Percentiles rank a stretch among this genome's conserved stretches.
Conservation (phyloP, 306 rosid genomes). For the Sicyos baderoa region DNA sequence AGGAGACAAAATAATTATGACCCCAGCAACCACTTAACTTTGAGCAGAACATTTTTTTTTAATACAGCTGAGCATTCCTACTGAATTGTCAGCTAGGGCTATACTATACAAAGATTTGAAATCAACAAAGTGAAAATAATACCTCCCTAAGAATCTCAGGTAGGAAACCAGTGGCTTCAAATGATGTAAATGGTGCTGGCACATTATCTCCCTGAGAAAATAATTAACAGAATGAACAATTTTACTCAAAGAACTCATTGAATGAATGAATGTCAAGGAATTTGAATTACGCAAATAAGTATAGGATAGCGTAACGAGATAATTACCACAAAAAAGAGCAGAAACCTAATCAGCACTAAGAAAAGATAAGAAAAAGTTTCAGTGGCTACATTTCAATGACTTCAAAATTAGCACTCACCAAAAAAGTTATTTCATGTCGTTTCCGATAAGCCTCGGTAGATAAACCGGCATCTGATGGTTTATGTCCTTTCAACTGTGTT, state of each 20-base stretch:
- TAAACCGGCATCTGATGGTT: slow-evolving; percentile 51
- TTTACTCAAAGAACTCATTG: neutral
- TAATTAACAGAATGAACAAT: slow-evolving; percentile 1
- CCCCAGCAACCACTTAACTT: slow-evolving; percentile 72
- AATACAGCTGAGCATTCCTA: slow-evolving; percentile 36
- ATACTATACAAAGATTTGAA: slow-evolving; percentile 18
- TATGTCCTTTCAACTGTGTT: slow-evolving; percentile 37
- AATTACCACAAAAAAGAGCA: neutral
- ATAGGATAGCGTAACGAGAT: neutral
- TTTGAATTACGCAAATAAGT: neutral
- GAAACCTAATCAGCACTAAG: neutral
- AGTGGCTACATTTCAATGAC: no score
- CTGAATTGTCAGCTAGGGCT: slow-evolving; percentile 29
- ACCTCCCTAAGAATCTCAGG: slow-evolving; percentile 97
- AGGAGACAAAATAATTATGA: slow-evolving; percentile 67
- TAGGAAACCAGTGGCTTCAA: slow-evolving; percentile 73
- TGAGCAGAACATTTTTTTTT: slow-evolving; percentile 38
- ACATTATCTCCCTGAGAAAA: slow-evolving; percentile 71
- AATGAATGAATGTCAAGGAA: neutral
- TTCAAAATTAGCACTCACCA: slow-evolving; percentile 40
- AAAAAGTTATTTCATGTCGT: slow-evolving; percentile 72
- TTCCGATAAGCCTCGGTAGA: slow-evolving; percentile 70
- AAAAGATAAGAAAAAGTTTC: neutral
- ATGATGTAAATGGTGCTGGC: slow-evolving; percentile 66
- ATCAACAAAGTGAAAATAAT: slow-evolving; percentile 22